A percentile compares a stretch with the other conserved stretches of the same genome.
Conservation (phyloP, 495 filamentous ascomycete species). For the Penicillium canariense region DNA sequence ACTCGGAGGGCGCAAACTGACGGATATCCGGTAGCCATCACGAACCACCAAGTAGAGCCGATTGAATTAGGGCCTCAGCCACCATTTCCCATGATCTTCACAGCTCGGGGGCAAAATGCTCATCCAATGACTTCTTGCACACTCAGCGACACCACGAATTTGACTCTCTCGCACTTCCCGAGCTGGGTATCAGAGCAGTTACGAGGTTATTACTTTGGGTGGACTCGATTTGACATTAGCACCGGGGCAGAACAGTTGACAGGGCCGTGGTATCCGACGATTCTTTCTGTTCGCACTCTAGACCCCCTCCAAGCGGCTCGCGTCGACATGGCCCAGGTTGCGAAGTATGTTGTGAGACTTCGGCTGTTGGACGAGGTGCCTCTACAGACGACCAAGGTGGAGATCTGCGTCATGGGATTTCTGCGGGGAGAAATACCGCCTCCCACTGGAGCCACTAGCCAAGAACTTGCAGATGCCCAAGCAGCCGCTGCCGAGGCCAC, state of each 20-base stretch:
- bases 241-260: constrained; percentile 15
- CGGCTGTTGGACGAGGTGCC: constrained; percentile 43
- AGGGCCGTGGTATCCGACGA: constrained; percentile 48
- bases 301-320: constrained; percentile 38
- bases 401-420: constrained; percentile 55
- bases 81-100: constrained; percentile 59
- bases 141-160: constrained; percentile 8
- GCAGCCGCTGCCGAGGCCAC: constrained; percentile 37
- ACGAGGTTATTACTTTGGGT: constrained; percentile 62
- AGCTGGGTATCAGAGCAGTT: constrained; percentile 49
- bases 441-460: constrained; percentile 22
- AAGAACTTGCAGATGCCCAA: constrained; percentile 29
- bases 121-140: constrained; percentile 34
- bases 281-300: constrained; percentile 46
- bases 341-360: constrained; percentile 43
- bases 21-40: constrained; percentile 14
- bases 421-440: constrained; percentile 32
- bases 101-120: constrained; percentile 30
- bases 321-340: constrained; percentile 39
- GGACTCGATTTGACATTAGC: constrained; percentile 42
- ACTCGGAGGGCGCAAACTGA: constrained; percentile 16
- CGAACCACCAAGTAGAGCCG: constrained; percentile 11
- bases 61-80: constrained; percentile 51
- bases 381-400: constrained; percentile 38
- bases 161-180: constrained; percentile 37